Conservation (phyloP, 805 yeast species). For the Dipodascopsis tothii region DNA sequence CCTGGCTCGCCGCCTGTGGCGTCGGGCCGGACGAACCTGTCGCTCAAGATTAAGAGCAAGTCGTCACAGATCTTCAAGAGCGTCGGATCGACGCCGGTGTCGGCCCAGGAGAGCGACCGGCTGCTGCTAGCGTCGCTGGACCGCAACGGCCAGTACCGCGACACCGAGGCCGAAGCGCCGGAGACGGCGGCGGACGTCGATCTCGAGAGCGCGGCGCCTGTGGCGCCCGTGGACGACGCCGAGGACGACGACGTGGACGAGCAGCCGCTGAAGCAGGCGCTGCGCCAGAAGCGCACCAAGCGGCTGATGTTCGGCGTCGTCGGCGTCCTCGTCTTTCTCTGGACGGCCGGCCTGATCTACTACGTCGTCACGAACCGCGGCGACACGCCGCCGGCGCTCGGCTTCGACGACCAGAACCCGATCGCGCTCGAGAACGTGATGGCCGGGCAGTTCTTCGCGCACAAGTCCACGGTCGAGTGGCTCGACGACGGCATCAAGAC, state of each 20-base stretch:
- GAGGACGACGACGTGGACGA: slow-evolving; percentile 1
- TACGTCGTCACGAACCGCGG: slow-evolving; percentile 5
- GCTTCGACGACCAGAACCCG: slow-evolving; percentile 2
- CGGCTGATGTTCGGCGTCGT: slow-evolving; percentile 13
- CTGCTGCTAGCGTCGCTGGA: slow-evolving; percentile 9
- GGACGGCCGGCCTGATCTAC: slow-evolving; percentile 16
- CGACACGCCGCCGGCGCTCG: not conserved
- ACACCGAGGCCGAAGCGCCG: slow-evolving; percentile 1
- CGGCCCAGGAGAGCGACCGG: slow-evolving; percentile 10
- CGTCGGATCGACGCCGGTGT: not conserved
- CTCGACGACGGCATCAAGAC: slow-evolving; percentile 20
- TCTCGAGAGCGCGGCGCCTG: not conserved
- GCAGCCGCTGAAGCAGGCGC: not conserved
- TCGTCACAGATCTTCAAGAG: not conserved
- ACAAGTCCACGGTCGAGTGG: slow-evolving; percentile 12
- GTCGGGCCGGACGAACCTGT: too few relatives aligned
- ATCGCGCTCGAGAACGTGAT: slow-evolving; percentile 11
- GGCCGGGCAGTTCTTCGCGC: slow-evolving; percentile 14
- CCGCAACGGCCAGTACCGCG: slow-evolving; percentile 4
- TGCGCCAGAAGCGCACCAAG: slow-evolving; percentile 7
- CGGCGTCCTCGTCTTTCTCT: slow-evolving; percentile 7
- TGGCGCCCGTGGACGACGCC: not conserved
- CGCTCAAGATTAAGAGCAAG: not conserved
- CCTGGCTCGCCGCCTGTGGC: too few relatives aligned
- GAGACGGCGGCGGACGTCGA: not conserved